These are phyloP conservation scores for Talaromyces sp. DNA, from an alignment of 2,329 filamentous ascomycete genomes.

Conservation along the genomic window DNA sequence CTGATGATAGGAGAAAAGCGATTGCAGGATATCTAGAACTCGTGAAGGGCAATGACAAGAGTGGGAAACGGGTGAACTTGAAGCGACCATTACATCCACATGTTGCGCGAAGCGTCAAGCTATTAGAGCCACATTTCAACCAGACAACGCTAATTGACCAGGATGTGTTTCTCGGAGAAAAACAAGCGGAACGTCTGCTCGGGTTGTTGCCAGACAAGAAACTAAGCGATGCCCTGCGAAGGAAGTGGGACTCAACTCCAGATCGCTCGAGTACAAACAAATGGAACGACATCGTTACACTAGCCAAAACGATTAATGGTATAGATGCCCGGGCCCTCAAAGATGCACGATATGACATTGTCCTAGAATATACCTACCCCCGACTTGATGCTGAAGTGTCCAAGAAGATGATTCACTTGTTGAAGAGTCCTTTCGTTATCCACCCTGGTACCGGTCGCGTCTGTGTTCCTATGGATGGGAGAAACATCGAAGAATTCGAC, in stretches of 20 bases:
- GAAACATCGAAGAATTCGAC: slow-evolving; percentile 74
- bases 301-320: slow-evolving; percentile 72
- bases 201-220: slow-evolving; percentile 76
- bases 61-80: slow-evolving; percentile 81
- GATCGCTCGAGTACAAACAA: slow-evolving; percentile 73
- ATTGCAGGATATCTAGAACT: slow-evolving; percentile 89
- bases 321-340: slow-evolving; percentile 71
- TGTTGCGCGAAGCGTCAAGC: slow-evolving; percentile 76
- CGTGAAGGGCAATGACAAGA: slow-evolving; percentile 78
- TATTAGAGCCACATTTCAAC: slow-evolving; percentile 80
- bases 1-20: slow-evolving; percentile 79
- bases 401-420: slow-evolving; percentile 96
- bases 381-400: slow-evolving; percentile 94
- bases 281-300: slow-evolving; percentile 87
- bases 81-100: slow-evolving; percentile 87
- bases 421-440: slow-evolving; percentile 94
- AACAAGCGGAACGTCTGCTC: slow-evolving; percentile 73
- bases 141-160: slow-evolving; percentile 77
- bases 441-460: slow-evolving; percentile 92
- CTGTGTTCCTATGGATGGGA: slow-evolving; percentile 87
- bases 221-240: slow-evolving; percentile 73
- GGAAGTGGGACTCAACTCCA: slow-evolving; percentile 86
- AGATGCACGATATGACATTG: slow-evolving; percentile 91
- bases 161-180: slow-evolving; percentile 73
- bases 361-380: slow-evolving; percentile 96